A percentile compares a stretch with the other conserved stretches of the same genome.
Evolutionary conservation across 306 rosid genomes (phyloP).

Genomic region (Acacia acuminata): DNA sequence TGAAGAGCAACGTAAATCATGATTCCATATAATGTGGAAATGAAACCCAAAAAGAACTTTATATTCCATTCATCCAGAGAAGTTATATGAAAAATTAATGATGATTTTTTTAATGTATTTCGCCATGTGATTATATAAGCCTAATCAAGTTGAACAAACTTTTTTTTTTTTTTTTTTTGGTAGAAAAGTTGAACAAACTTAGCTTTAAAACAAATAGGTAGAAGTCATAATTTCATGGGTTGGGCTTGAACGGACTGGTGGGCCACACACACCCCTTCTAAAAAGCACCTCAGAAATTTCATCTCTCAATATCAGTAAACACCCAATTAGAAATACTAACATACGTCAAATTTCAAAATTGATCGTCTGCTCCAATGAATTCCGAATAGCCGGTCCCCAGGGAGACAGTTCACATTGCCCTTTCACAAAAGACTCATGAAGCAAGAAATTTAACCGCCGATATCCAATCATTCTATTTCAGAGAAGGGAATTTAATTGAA

Average conservation of each 20-base stretch:
- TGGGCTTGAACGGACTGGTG: background rate
- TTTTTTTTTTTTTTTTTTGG: too few species aligned
- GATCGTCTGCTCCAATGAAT: conserved; percentile 18
- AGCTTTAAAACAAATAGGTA: background rate
- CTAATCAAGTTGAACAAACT: background rate
- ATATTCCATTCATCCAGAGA: background rate
- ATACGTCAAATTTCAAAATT: conserved; percentile 1
- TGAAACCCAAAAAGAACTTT: background rate
- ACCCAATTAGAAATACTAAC: background rate
- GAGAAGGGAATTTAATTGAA: background rate
- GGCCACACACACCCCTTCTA: background rate
- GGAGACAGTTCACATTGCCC: conserved; percentile 10
- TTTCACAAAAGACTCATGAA: conserved; percentile 23
- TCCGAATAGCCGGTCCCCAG: conserved; percentile 17
- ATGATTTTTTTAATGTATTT: background rate
- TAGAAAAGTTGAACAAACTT: background rate
- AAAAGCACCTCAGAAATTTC: background rate
- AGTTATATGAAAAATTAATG: background rate
- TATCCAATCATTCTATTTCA: background rate
- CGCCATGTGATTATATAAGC: background rate
- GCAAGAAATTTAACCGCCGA: conserved; percentile 8
- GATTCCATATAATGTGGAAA: background rate
- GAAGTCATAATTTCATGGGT: background rate
- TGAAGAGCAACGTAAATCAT: background rate
- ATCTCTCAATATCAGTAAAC: background rate